Evolutionary conservation across 805 yeast species (phyloP), one percentile per base, ranked within the genome.

Genomic region (Yarrowia bubula): DNA sequence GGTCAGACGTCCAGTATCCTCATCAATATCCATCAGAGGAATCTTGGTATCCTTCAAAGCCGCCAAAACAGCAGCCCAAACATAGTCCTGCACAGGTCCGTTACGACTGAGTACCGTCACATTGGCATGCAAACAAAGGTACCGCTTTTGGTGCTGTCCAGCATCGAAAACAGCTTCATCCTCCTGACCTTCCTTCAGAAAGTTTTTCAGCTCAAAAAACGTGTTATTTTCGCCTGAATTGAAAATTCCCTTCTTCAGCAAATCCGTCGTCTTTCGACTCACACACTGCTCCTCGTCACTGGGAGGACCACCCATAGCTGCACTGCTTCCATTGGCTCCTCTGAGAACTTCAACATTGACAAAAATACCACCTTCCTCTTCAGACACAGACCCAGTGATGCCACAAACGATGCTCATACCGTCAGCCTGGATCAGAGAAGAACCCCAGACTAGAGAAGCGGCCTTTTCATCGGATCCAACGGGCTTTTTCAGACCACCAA

Each of bases 51-150:
- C 78, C 64, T 80, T 73, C 65, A 92, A 76, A 0, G 96, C 95
- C 37, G 81, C 77, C 5, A 88, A 71, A 28, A 90, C 74, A 3
- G 92, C 83, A 18, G 82, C 83, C 85, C 92, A 88, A 53, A 89
- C 87, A 10, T 87, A 75, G 71, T 92, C 97, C 70, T 86, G 86
- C 32, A 88, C 77, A 1, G 97, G 96, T 0, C 96, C 96, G 1
- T 90, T 80, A 66, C 95, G 83, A 57, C 93, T 86, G 69, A 89
- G 86, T 0, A 92, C 91, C 69, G 87, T 86, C 44, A 91, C 79
- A 69, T 85, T 85, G 3, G 93, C 92, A 71, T 85, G 85, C 37
- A 92, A 74, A 3, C 88, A 89, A 80, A 55, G 82, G 76, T 69
- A 83, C 77, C 53, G 47, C 37, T 46, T 35, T 35, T 50, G 65